A percentile compares a stretch with the other conserved stretches of the same genome.
These are phyloP conservation scores for Acmispon strigosus DNA, from an alignment of 306 rosid species.

Conservation along the genomic window DNA sequence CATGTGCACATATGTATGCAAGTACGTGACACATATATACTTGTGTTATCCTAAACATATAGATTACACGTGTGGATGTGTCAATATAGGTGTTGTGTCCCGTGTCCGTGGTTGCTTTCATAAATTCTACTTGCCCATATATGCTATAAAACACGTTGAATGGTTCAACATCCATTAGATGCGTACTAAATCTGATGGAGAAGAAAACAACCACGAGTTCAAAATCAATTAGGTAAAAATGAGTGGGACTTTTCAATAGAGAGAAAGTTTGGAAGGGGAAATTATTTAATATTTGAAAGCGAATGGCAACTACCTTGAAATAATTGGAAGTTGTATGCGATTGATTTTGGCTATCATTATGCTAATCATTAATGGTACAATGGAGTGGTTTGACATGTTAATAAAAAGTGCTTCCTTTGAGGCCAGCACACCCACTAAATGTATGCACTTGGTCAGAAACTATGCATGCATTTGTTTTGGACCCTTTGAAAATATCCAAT, in stretches of 20 bases:
- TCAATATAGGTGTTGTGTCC: no score
- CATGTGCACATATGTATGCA: no score
- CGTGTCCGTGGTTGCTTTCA: no score
- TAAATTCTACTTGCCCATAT: not conserved
- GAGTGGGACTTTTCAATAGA: slow-evolving; percentile 15
- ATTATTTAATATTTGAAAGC: slow-evolving; percentile 23
- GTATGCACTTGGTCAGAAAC: not conserved
- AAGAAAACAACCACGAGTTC: slow-evolving; percentile 8
- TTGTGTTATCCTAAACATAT: no score
- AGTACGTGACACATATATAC: no score
- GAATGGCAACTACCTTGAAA: slow-evolving; percentile 22
- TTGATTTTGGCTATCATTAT: slow-evolving; percentile 17
- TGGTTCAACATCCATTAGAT: slow-evolving; percentile 13
- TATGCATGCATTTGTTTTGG: slow-evolving; percentile 16
- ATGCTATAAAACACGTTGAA: slow-evolving; percentile 11
- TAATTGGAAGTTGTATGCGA: slow-evolving; percentile 14
- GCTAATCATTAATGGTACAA: slow-evolving; percentile 22
- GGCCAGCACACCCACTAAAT: slow-evolving; percentile 20
- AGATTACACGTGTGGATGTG: no score
- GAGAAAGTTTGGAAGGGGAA: slow-evolving; percentile 27
- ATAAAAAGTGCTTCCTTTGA: slow-evolving; percentile 10
- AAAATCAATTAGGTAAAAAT: slow-evolving; percentile 28
- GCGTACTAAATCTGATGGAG: not conserved
- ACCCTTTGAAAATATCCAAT: not conserved
- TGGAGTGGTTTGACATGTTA: slow-evolving; percentile 25